Conservation (phyloP, 805 yeast species). For the Schizosaccharomyces cryophilus region DNA sequence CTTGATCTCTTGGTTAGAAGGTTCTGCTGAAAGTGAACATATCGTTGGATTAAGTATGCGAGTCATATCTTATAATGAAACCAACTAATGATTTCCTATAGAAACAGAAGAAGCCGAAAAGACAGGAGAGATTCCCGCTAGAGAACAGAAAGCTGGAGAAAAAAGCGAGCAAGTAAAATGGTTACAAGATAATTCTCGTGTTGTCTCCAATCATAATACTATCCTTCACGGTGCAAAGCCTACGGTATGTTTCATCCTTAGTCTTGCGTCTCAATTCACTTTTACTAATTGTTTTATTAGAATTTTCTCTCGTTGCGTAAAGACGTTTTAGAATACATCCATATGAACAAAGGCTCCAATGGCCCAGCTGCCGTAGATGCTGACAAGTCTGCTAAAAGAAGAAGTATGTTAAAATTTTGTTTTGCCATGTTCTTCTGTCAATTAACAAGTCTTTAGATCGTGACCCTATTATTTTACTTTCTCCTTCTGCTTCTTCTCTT, state of each 20-base stretch:
- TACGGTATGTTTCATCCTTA: conserved; percentile 3
- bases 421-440: too few relatives aligned
- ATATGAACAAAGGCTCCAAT: neutral
- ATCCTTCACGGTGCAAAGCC: conserved; percentile 17
- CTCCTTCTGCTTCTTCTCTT: conserved; percentile 59
- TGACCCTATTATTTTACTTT: conserved; percentile 53
- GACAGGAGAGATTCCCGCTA: neutral
- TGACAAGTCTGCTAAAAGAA: neutral
- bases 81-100: neutral
- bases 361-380: neutral
- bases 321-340: conserved; percentile 6
- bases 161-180: neutral
- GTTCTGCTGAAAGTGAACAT: conserved; percentile 25
- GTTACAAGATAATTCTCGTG: neutral
- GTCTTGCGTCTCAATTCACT: neutral
- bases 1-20: conserved; percentile 56
- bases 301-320: neutral
- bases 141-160: neutral
- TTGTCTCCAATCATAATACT: conserved; percentile 20
- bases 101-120: neutral
- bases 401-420: neutral
- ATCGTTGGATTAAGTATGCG: neutral
- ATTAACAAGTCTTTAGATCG: conserved; percentile 9
- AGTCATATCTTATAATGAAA: neutral
- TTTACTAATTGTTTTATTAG: neutral